A percentile compares a stretch with the other conserved stretches of the same genome.
Evolutionary conservation across 768 basidiomycete genomes (phyloP).

Genomic region (Cubamyces lactineus): DNA sequence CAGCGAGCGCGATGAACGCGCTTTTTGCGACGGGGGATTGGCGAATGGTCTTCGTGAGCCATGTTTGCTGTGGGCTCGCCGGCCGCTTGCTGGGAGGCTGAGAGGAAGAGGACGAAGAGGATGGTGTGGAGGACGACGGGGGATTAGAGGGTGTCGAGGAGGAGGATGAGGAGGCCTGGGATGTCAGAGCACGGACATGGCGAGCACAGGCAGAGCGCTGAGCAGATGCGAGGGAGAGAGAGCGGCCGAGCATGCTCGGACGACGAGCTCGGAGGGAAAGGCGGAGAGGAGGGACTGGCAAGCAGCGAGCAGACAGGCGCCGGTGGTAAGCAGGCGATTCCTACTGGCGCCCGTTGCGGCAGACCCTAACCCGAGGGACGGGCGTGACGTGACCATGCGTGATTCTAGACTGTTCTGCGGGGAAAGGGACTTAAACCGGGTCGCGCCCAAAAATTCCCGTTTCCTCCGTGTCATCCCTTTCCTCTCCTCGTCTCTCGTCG

Average conservation of each 20-base stretch:
- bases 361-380: background rate
- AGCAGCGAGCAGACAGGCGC: background rate
- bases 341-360: background rate
- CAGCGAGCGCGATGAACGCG: conserved; percentile 52
- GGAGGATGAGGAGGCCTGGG: background rate
- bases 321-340: background rate
- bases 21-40: conserved; percentile 50
- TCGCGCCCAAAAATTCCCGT: conserved; percentile 17
- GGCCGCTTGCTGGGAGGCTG: background rate
- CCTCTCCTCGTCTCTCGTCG: conserved; percentile 17
- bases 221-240: background rate
- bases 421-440: conserved; percentile 32
- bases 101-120: background rate
- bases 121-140: background rate
- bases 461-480: conserved; percentile 22
- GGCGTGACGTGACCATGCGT: conserved; percentile 24
- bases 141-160: background rate
- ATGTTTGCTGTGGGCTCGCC: conserved; percentile 33
- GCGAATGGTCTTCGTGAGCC: conserved; percentile 60
- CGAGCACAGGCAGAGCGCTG: background rate
- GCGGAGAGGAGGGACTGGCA: background rate
- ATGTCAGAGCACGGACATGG: conserved; percentile 7
- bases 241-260: background rate
- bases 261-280: too few relatives aligned
- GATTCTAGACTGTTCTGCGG: conserved; percentile 39